A percentile compares a stretch with the other conserved stretches of the same genome.
phyloP scores from a whole-genome alignment of 2,329 filamentous ascomycete species.

The Penicillium sp. region DNA sequence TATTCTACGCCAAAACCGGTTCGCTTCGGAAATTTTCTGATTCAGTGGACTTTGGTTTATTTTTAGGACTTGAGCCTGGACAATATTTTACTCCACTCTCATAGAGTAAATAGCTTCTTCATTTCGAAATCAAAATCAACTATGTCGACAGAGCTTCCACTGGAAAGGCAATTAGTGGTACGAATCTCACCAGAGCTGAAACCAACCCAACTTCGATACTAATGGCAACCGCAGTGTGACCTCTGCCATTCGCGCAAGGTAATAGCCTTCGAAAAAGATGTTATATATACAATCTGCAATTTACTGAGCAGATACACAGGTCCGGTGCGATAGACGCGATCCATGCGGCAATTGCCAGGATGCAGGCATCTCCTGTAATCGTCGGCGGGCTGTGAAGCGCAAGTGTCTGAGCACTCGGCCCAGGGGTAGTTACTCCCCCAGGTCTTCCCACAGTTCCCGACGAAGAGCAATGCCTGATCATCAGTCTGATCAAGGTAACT shows the following conservation, averaged over 20 bases:
- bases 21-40: not conserved
- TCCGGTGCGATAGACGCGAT: slow-evolving; percentile 18
- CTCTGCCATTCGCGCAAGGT: slow-evolving; percentile 18
- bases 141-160: not conserved
- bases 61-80: not conserved
- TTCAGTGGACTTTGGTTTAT: not conserved
- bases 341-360: slow-evolving; percentile 21
- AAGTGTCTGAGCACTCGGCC: not conserved
- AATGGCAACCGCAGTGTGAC: slow-evolving; percentile 12
- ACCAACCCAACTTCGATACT: not conserved
- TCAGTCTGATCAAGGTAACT: not conserved
- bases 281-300: not conserved
- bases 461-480: not conserved
- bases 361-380: slow-evolving; percentile 13
- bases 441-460: not conserved
- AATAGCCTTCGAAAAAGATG: not conserved
- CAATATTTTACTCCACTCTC: not conserved
- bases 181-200: not conserved
- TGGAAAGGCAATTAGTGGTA: not conserved
- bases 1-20: not conserved
- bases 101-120: not conserved
- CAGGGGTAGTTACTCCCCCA: not conserved
- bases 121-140: not conserved
- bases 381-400: slow-evolving; percentile 6
- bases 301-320: slow-evolving; percentile 7